Evolutionary conservation across 108 stramenopile species (phyloP).

Genomic region (Parietichytrium sp.): DNA sequence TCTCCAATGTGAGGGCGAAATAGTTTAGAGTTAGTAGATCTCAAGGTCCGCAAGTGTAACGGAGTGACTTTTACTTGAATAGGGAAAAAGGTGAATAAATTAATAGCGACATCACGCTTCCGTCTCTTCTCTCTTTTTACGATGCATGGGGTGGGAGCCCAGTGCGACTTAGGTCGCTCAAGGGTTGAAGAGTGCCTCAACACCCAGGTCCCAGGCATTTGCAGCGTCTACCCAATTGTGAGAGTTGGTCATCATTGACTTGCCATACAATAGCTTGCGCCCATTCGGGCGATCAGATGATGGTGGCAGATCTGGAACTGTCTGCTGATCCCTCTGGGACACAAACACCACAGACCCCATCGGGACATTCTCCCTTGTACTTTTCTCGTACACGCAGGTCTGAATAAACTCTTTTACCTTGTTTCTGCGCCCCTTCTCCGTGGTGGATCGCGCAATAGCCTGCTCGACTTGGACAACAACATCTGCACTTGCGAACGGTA

Average conservation of each 20-base stretch:
- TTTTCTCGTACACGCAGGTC: slow-evolving; percentile 21
- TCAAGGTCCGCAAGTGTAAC: no score
- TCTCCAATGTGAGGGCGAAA: no score
- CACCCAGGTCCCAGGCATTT: neutral
- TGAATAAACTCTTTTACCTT: neutral
- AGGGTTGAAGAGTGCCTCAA: slow-evolving; percentile 11
- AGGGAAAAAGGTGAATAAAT: no score
- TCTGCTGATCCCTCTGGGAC: neutral
- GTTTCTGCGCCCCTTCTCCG: neutral
- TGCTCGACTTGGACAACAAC: neutral
- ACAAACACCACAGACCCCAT: neutral
- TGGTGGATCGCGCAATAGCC: neutral
- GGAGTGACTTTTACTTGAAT: no score
- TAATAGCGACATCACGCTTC: no score
- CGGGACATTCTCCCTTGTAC: neutral
- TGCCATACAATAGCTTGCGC: neutral
- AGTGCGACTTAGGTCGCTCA: no score
- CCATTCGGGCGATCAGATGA: neutral
- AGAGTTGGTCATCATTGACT: neutral
- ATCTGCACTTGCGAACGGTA: neutral
- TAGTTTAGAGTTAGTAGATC: no score
- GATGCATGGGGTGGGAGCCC: no score
- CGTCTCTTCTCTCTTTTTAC: no score
- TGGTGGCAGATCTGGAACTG: neutral
- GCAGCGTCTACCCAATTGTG: slow-evolving; percentile 29